Base-by-base conservation (phyloP, 208 protist species). In the Leishmania tropica region DNA sequence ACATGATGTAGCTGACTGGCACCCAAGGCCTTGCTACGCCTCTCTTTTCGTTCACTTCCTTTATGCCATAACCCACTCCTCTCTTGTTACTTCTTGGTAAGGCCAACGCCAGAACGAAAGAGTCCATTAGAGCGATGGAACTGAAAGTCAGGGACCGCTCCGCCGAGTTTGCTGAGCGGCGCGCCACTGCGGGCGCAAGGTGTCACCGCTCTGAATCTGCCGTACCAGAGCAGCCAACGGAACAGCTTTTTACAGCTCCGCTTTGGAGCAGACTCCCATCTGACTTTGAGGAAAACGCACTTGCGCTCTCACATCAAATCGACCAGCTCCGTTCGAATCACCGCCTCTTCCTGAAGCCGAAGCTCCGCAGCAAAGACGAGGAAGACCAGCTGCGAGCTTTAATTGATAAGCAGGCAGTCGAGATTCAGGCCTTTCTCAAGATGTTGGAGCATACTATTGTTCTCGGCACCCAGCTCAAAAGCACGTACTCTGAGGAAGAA, bases 361-460 rank as follows among this genome's bases (percentile, higher is more conserved):
- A 85, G 35, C 90, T 97, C 79, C 70, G 83, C 31, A 86, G 85
- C 2, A 87, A 92, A 28, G 91, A 93, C 0, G 91, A 89, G 31
- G 91, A 97, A 42, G 67, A 65, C 10, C 28, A 8, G 13, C 83
- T 91, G 24, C 84, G 79, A 51, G 78, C 79, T 6, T 48, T 58
- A 51, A 87, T 94, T 24, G 94, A 96, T 2, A 79, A 74, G 47
- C 71, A 85, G 56, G 79, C 89, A 4, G 73, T 65, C 2, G 88
- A 92, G 0, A 81, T 95, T 68, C 85, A 92, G 28, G 79, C 73
- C n/a, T 71, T 91, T 7, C 76, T 96, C 3, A 86, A 87, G n/a
- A 93, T 90, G 77, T 78, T 97, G 13, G 93, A 97, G 71, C 85
- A 91, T 28, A 80, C 95, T 73, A 84, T 95, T n/a, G 5, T 92